Evolutionary conservation across 2,329 filamentous ascomycete species (phyloP).

Genomic region (Aspergillus luchuensis): DNA sequence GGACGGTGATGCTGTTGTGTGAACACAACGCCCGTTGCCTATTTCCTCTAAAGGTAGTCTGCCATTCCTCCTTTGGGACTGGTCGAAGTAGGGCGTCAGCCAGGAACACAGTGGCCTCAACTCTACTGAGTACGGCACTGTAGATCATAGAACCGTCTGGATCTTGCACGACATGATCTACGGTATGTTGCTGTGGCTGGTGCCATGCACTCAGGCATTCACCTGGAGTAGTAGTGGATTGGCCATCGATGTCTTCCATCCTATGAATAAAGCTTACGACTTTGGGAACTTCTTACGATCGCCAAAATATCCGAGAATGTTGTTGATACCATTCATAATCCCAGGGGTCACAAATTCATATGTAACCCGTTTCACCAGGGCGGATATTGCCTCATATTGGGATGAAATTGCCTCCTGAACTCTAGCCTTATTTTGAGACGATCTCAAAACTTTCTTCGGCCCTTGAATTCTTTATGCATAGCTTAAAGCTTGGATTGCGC

Average conservation of each 20-base stretch:
- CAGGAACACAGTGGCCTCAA: neutral
- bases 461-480: slow-evolving; percentile 18
- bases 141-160: neutral
- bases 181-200: slow-evolving; percentile 8
- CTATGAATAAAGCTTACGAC: neutral
- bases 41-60: neutral
- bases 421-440: slow-evolving; percentile 13
- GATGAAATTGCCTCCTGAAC: neutral
- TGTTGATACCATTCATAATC: neutral
- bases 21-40: slow-evolving; percentile 4
- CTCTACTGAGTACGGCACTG: neutral
- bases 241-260: neutral
- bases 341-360: neutral
- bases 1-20: slow-evolving; percentile 10
- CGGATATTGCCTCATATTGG: neutral
- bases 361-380: neutral
- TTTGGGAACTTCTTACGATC: neutral
- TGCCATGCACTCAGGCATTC: neutral
- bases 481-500: slow-evolving; percentile 21
- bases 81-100: neutral
- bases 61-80: slow-evolving; percentile 3
- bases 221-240: neutral
- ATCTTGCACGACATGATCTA: neutral
- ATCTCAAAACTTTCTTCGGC: neutral
- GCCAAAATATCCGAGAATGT: neutral